Evolutionary conservation across 2,329 filamentous ascomycete species (phyloP).

Genomic region (Apiospora kogelbergensis): DNA sequence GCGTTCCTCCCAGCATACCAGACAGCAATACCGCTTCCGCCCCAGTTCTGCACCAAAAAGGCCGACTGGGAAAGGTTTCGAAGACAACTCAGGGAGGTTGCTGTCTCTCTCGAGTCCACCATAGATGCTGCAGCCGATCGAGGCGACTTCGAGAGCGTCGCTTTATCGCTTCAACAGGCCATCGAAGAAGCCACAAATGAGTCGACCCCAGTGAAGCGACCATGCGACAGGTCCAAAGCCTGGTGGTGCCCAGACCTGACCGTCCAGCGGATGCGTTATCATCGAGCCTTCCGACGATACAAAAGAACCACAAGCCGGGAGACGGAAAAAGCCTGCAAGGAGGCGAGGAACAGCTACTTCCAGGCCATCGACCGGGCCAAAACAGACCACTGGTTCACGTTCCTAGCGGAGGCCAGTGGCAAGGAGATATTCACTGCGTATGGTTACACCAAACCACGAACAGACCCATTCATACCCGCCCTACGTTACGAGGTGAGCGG

Average conservation of each 20-base stretch:
- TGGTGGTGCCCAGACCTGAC: constrained; percentile 1
- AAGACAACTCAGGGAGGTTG: no score
- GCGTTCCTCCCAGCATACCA: no score
- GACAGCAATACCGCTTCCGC: no score
- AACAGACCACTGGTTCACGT: not conserved
- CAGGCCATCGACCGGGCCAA: not conserved
- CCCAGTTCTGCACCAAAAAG: no score
- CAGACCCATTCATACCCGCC: no score
- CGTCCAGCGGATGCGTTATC: constrained; percentile 4
- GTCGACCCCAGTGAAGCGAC: not conserved
- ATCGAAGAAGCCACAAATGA: not conserved
- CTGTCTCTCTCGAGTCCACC: no score
- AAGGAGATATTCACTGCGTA: not conserved
- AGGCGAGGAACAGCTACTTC: not conserved
- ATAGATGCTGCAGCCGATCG: no score
- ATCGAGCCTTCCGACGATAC: constrained; percentile 1
- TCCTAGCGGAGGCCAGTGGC: not conserved
- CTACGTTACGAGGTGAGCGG: no score
- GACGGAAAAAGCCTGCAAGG: not conserved
- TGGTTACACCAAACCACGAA: not conserved
- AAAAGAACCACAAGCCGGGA: not conserved
- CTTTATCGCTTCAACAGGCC: not conserved
- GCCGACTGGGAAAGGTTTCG: no score
- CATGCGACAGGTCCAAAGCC: constrained; percentile 8
- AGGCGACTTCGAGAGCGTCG: no score